Base-by-base conservation (phyloP, 176 grass and related monocot genomes). In the Oryza rufipogon region DNA sequence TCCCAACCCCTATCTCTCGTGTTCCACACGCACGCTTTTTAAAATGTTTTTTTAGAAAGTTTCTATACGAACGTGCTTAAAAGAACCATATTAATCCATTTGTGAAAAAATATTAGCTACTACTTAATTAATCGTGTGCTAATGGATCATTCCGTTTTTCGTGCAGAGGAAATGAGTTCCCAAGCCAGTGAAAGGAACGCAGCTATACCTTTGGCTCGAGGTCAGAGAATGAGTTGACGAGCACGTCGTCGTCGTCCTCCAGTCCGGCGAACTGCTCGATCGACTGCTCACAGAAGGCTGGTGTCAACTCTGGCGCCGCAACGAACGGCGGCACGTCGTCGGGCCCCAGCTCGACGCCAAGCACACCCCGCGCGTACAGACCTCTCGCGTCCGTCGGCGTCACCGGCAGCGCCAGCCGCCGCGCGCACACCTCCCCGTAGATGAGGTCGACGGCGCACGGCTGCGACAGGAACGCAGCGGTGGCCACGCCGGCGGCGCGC, bases 321-420 rank as follows among this genome's bases (percentile, higher is more conserved):
- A 17, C 67, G 5, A 86, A 86, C 26, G 84, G 41, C 19, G 84
- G 84, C 41, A 86, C 9, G 67, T 72, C 84, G 1, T 71, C 67
- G 0, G 12, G 22, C 0, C 83, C 75, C 1, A 86, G 75, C 12
- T 72, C 67, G 1, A 86, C 84, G 23, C 74, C 7, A 7, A 70
- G 48, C 19, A 6, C 16, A 5, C 49, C 67, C 0, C 65, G 16
- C 11, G 5, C 45, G 0, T 19, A 10, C 67, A 85, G 83, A 1
- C 10, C 11, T 12, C 75, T 41, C 2, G 25, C 48, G 65, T 85
- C 23, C 36, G 38, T 0, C 54, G 54, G 1, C 6, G 54, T 70
- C 16, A 45, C 25, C 11, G 75, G 75, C 66, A 78, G 4, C 51
- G 36, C 17, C 11, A 78, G 11, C 4, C 74, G 74, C 36, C 73